These are phyloP conservation scores for Metschnikowia arizonensis DNA, from an alignment of 805 yeast species.

Conservation along the genomic window DNA sequence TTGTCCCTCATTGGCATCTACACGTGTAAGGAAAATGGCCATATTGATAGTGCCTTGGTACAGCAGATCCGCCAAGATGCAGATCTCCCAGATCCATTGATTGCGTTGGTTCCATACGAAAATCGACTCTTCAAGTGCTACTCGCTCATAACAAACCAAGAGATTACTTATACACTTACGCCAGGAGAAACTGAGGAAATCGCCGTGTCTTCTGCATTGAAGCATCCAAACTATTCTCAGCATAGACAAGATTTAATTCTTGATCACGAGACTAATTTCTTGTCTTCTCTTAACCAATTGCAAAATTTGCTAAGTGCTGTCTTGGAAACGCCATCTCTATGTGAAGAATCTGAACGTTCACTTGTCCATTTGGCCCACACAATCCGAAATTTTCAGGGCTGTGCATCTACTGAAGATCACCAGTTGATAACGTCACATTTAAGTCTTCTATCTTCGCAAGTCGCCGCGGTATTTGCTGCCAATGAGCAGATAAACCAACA, in stretches of 20 bases:
- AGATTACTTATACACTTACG: slow-evolving; percentile 17
- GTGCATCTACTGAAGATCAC: slow-evolving; percentile 6
- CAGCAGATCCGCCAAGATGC: slow-evolving; percentile 10
- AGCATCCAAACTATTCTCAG: slow-evolving; percentile 24
- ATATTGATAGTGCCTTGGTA: slow-evolving; percentile 6
- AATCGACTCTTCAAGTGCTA: slow-evolving; percentile 7
- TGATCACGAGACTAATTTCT: slow-evolving; percentile 13
- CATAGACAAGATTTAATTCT: slow-evolving; percentile 9
- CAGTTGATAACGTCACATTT: slow-evolving; percentile 26
- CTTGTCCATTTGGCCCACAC: slow-evolving; percentile 29
- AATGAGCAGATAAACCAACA: slow-evolving; percentile 11
- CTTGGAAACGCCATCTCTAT: slow-evolving; percentile 11
- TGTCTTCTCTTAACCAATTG: slow-evolving; percentile 21
- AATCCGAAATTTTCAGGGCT: slow-evolving; percentile 15
- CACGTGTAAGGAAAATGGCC: slow-evolving; percentile 12
- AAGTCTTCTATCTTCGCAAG: slow-evolving; percentile 29
- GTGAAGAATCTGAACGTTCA: slow-evolving; percentile 10
- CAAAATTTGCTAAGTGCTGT: slow-evolving; percentile 21
- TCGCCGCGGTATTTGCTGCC: slow-evolving; percentile 17
- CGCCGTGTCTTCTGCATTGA: slow-evolving; percentile 30
- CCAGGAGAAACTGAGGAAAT: slow-evolving; percentile 31
- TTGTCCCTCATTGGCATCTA: slow-evolving; percentile 30
- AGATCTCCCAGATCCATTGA: slow-evolving; percentile 4
- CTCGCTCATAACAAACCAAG: slow-evolving; percentile 4
- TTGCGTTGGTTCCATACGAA: slow-evolving; percentile 9